Percentiles rank a stretch among this genome's conserved stretches.
Conservation (phyloP, 2,329 filamentous ascomycete genomes). For the Phyllosticta citrichinensis region DNA sequence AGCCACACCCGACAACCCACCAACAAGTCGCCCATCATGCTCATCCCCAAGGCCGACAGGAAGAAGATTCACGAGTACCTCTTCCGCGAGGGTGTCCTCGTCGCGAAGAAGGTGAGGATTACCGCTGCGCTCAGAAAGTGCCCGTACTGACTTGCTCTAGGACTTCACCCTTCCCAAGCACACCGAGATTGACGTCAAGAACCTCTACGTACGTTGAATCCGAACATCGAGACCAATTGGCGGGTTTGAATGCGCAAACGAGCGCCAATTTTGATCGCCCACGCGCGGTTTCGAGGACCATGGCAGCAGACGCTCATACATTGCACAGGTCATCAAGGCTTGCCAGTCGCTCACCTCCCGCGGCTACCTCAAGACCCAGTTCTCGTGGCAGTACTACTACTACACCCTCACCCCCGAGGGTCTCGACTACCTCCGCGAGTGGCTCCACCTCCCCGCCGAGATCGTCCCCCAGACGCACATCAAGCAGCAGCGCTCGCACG, state of each 20-base stretch:
- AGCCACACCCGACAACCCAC: slow-evolving; percentile 6
- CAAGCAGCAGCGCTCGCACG: slow-evolving; percentile 99
- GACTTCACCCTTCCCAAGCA: slow-evolving; percentile 98
- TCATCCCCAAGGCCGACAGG: slow-evolving; percentile 99
- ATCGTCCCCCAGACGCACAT: slow-evolving; percentile 99
- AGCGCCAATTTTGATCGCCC: background rate
- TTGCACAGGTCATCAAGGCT: slow-evolving; percentile 75
- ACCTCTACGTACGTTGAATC: slow-evolving; percentile 62
- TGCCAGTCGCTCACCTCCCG: slow-evolving; percentile 96
- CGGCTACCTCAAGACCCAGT: slow-evolving; percentile 99
- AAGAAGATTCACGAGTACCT: slow-evolving; percentile 99
- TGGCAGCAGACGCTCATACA: slow-evolving; percentile 9
- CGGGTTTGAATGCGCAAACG: background rate
- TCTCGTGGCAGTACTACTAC: slow-evolving; percentile 74
- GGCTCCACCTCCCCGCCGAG: slow-evolving; percentile 98
- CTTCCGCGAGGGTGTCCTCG: slow-evolving; percentile 44
- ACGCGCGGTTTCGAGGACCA: background rate
- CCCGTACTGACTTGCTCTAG: slow-evolving; percentile 59
- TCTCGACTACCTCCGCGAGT: slow-evolving; percentile 99
- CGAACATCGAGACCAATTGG: background rate
- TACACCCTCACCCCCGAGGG: slow-evolving; percentile 99
- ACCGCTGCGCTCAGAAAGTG: slow-evolving; percentile 42
- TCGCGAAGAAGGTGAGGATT: slow-evolving; percentile 11
- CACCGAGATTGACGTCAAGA: slow-evolving; percentile 97
- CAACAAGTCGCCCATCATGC: slow-evolving; percentile 33